Conservation (phyloP, 257 asterid species). For the Salvia miltiorrhiza region DNA sequence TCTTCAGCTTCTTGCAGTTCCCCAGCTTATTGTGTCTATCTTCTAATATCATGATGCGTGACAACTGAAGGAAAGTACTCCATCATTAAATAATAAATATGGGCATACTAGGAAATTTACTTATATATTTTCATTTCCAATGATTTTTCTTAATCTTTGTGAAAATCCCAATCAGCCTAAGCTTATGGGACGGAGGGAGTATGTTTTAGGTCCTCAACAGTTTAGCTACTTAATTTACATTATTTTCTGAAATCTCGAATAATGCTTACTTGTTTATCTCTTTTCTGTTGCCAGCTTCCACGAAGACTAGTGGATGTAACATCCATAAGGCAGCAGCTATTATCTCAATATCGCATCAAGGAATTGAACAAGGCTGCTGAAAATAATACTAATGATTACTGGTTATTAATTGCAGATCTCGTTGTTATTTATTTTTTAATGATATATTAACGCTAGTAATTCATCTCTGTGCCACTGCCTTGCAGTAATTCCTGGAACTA, state of each 20-base stretch:
- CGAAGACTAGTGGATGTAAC: conserved; percentile 66
- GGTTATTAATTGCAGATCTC: neutral
- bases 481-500: neutral
- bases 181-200: too few species aligned
- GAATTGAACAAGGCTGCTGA: conserved; percentile 78
- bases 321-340: conserved; percentile 70
- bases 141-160: too few species aligned
- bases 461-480: neutral
- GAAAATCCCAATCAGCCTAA: too few species aligned
- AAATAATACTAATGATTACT: conserved; percentile 28
- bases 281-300: conserved; percentile 64
- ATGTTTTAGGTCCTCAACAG: neutral
- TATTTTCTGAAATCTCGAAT: neutral
- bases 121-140: too few species aligned
- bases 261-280: conserved; percentile 13
- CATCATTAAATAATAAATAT: too few species aligned
- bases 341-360: conserved; percentile 90
- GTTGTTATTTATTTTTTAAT: neutral
- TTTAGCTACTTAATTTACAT: neutral
- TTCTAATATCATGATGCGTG: neutral
- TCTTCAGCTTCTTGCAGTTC: too few species aligned
- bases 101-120: too few species aligned
- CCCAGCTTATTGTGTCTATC: neutral
- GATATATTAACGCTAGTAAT: neutral
- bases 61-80: neutral